Base-by-base conservation (phyloP, 2,329 filamentous ascomycete genomes). In the Penicillium frequentans region DNA sequence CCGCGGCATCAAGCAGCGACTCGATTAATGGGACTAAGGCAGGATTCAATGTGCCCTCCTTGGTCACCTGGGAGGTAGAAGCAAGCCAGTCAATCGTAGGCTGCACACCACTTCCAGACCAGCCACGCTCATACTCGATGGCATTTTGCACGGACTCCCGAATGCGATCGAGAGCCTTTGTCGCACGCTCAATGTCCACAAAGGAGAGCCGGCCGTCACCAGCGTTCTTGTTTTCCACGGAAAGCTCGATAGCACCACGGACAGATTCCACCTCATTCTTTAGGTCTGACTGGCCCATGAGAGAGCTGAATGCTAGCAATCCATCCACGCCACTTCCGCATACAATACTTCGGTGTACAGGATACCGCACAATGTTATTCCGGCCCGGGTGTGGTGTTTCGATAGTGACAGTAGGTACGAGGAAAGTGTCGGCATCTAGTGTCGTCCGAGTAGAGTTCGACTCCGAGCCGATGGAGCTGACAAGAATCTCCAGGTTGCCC, bases 341-440 rank as follows among this genome's bases (percentile, higher is more conserved):
- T 10, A 97, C 67, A 16, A 97, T 75, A 1, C 88, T 86, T 69
- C 88, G 90, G 70, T 98, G 93, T 1, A 97, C 91, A 0, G 93
- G 93, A 45, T 91, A 91, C 7, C 86, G 85, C 43, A 95, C 81
- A 16, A 86, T 83, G 13, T 86, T 86, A 55, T 86, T 82, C 59
- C 86, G 81, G 9, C 87, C 86, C 16, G 84, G 85, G 58, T 81
- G 82, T 14, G 88, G 86, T 6, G 80, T 82, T 1, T 84, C 85
- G 43, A 90, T 89, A 21, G 90, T 86, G 33, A 96, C 82, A 0
- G 82, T 82, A 3, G 92, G 92, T 19, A 91, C 88, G n/a, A 96
- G 81, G 13, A 93, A 79, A 0, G 85, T 80, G 60, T 93, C 88
- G 33, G 77, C 72, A 11, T 77, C 72, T 54, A 82, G 77, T 5